Evolutionary conservation across 208 protist species (phyloP), one percentile per base, ranked within the genome.

Genomic region (Trypanosoma avium): DNA sequence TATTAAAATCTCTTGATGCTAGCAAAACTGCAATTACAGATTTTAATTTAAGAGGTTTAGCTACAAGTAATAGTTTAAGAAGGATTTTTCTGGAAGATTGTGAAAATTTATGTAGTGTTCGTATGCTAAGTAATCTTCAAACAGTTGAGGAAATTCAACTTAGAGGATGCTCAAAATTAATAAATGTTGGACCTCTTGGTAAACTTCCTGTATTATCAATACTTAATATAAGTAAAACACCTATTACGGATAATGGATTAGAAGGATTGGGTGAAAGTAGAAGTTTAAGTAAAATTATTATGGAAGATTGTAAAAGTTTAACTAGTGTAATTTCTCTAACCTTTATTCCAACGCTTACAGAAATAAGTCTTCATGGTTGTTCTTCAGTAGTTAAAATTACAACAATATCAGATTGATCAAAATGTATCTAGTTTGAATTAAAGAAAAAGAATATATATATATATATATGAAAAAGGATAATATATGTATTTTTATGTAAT

Each of bases 351-450:
- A 60, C 54, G 15, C 33, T 60, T 43, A 32, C 32, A 30, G 36
- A 47, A 21, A 26, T 60, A 47, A 60, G 26, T 47, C 29, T 60
- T 43, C 32, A n/a, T 46, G 54, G 54, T 17, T 60, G 54, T 30
- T 24, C 29, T n/a, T n/a, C n/a, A n/a, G n/a, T n/a, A n/a, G n/a
- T n/a, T n/a, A n/a, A n/a, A n/a, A n/a, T n/a, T n/a, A n/a, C n/a
- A n/a, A n/a, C n/a, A n/a, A n/a, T n/a, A n/a, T n/a, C n/a, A n/a
- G n/a, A n/a, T n/a, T n/a, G n/a, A n/a, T n/a, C n/a, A n/a, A n/a
- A n/a, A n/a, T n/a, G n/a, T n/a, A n/a, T n/a, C n/a, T n/a, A n/a
- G n/a, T n/a, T n/a, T n/a, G n/a, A n/a, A n/a, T n/a, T n/a, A n/a
- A n/a, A n/a, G n/a, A n/a, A n/a, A n/a, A n/a, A n/a, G n/a, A n/a